These are phyloP conservation scores for Amanita rubescens DNA, from an alignment of 768 basidiomycete species.

Conservation along the genomic window DNA sequence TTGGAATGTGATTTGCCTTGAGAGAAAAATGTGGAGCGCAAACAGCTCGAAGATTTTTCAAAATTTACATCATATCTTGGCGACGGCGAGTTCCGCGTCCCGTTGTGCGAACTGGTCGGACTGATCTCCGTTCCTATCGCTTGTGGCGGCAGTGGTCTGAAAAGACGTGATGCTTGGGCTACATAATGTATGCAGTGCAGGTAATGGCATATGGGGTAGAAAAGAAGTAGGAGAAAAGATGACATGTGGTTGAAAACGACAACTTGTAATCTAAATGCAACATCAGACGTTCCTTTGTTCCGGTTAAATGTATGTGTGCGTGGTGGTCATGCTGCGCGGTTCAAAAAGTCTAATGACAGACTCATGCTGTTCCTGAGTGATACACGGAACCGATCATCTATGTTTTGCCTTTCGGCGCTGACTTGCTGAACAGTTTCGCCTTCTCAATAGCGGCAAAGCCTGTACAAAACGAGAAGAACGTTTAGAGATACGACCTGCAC, in stretches of 20 bases:
- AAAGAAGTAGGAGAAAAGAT: not conserved
- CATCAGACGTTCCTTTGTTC: not conserved
- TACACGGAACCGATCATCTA: constrained; percentile 22
- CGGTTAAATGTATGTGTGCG: not conserved
- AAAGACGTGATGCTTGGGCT: not conserved
- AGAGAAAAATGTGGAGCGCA: too few relatives aligned
- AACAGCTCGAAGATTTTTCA: too few relatives aligned
- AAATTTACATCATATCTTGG: too few relatives aligned
- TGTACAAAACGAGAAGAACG: constrained; percentile 19
- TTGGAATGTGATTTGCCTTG: too few relatives aligned
- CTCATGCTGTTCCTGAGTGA: not conserved
- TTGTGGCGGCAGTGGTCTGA: not conserved
- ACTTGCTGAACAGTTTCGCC: constrained; percentile 89
- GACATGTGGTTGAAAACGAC: not conserved
- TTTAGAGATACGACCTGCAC: not conserved
- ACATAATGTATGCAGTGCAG: not conserved
- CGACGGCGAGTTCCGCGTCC: too few relatives aligned
- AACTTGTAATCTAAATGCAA: not conserved
- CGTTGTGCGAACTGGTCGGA: not conserved
- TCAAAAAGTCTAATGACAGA: not conserved
- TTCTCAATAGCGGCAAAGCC: constrained; percentile 86
- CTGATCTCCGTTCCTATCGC: not conserved
- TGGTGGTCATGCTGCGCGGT: not conserved
- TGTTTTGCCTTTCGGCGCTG: constrained; percentile 60
- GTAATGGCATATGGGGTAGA: not conserved